Evolutionary conservation across 2,329 filamentous ascomycete species (phyloP).

Genomic region (Eurotiales sp.): DNA sequence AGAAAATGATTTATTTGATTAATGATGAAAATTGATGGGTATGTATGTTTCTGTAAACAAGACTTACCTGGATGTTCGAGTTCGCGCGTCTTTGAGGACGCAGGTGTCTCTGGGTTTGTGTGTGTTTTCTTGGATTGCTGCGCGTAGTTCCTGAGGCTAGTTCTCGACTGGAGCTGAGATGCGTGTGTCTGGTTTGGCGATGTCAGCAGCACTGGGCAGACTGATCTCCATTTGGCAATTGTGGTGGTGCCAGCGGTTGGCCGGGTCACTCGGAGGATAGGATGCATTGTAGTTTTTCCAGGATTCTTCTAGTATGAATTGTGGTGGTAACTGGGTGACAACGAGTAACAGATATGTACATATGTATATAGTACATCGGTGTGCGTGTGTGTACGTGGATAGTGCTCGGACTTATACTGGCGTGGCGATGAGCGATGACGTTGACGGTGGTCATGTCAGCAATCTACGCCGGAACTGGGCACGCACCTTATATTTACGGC

Average conservation of each 20-base stretch:
- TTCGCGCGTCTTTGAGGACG: slow-evolving; percentile 11
- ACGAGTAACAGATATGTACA: too few relatives aligned
- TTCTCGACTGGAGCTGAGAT: neutral
- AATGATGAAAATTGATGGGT: neutral
- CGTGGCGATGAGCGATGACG: slow-evolving; percentile 5
- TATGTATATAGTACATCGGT: too few relatives aligned
- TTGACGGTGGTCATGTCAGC: slow-evolving; percentile 7
- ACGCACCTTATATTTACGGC: too few relatives aligned
- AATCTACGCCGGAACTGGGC: neutral
- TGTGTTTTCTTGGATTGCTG: neutral
- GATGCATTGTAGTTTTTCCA: slow-evolving; percentile 2
- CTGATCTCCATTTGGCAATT: neutral
- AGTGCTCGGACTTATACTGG: too few relatives aligned
- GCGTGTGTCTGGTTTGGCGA: neutral
- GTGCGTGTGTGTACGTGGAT: too few relatives aligned
- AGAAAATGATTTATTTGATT: neutral
- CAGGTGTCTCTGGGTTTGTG: neutral
- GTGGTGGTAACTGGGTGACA: too few relatives aligned
- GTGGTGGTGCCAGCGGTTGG: neutral
- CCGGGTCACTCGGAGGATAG: slow-evolving; percentile 2
- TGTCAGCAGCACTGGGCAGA: too few relatives aligned
- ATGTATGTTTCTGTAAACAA: neutral
- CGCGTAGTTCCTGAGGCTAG: neutral
- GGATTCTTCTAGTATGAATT: too few relatives aligned
- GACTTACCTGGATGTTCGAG: slow-evolving; percentile 13